Evolutionary conservation across 495 filamentous ascomycete genomes (phyloP).

Genomic region (Neurospora sp.): DNA sequence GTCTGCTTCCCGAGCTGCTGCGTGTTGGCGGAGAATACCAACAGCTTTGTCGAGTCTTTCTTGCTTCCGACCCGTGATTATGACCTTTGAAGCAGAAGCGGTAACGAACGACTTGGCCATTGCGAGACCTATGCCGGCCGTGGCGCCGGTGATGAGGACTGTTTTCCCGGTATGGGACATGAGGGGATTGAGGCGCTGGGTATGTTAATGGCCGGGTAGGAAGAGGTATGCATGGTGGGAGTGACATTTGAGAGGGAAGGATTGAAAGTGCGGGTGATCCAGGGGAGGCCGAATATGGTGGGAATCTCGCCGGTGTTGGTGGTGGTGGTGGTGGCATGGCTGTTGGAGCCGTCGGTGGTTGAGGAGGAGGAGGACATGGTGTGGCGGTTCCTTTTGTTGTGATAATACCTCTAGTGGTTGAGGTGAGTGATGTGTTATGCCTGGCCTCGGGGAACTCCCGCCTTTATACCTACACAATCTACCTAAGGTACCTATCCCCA

Average conservation of each 20-base stretch:
- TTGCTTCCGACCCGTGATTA: slow-evolving; percentile 23
- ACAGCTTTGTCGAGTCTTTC: slow-evolving; percentile 5
- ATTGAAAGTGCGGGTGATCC: background rate
- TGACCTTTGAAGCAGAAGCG: slow-evolving; percentile 24
- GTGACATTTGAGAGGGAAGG: background rate
- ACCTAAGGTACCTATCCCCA: background rate
- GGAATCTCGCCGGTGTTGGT: slow-evolving; percentile 31
- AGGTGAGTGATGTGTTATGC: background rate
- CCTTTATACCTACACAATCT: background rate
- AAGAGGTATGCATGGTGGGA: slow-evolving; percentile 19
- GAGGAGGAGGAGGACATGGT: background rate
- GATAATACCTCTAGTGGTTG: background rate
- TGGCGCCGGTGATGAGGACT: slow-evolving; percentile 39
- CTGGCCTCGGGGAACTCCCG: background rate
- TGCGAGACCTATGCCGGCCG: slow-evolving; percentile 26
- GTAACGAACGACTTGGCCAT: slow-evolving; percentile 27
- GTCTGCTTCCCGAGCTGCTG: slow-evolving; percentile 5
- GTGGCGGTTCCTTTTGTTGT: background rate
- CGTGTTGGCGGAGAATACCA: slow-evolving; percentile 4
- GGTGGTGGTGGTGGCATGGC: slow-evolving; percentile 16
- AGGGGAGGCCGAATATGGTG: slow-evolving; percentile 14
- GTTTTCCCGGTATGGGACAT: slow-evolving; percentile 33
- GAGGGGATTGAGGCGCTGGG: slow-evolving; percentile 18
- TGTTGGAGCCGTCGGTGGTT: background rate
- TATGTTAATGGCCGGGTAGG: slow-evolving; percentile 33